Percentiles rank a stretch among this genome's conserved stretches.
phyloP scores from a whole-genome alignment of 1,139 yeast genomes.

The Debaryomyces robertsiae region DNA sequence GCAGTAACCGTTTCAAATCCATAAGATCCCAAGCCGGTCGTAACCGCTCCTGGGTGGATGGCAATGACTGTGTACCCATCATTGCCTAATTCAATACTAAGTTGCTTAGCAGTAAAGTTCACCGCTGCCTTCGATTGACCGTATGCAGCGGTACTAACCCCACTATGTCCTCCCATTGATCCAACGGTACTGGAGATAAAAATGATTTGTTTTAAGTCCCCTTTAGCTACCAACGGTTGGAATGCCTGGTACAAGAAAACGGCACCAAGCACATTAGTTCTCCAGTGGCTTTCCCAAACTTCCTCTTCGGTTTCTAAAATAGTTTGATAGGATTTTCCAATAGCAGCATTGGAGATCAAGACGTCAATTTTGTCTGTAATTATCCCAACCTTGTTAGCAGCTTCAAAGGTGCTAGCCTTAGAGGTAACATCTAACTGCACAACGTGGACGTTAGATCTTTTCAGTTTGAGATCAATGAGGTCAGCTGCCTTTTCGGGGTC shows the following conservation, averaged over 20 bases:
- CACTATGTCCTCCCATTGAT: slow-evolving; percentile 18
- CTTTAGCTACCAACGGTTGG: slow-evolving; percentile 25
- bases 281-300: slow-evolving; percentile 2
- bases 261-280: slow-evolving; percentile 16
- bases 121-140: slow-evolving; percentile 34
- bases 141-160: slow-evolving; percentile 24
- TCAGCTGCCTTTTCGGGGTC: slow-evolving; percentile 17
- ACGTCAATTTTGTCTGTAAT: slow-evolving; percentile 7
- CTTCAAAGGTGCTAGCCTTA: slow-evolving; percentile 2
- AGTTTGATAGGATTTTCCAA: slow-evolving; percentile 8
- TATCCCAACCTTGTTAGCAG: slow-evolving; percentile 8
- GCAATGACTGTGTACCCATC: slow-evolving; percentile 28
- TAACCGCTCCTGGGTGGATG: slow-evolving; percentile 35
- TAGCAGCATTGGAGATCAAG: slow-evolving; percentile 4
- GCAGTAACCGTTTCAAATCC: slow-evolving; percentile 1
- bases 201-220: slow-evolving; percentile 24
- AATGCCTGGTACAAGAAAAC: slow-evolving; percentile 29
- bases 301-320: slow-evolving; percentile 4
- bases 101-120: slow-evolving; percentile 22
- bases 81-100: slow-evolving; percentile 23
- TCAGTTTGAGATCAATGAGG: slow-evolving; percentile 15
- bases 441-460: slow-evolving; percentile 7
- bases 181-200: slow-evolving; percentile 30
- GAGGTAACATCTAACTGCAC: slow-evolving; percentile 7
- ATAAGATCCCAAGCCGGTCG: slow-evolving; percentile 25